Evolutionary conservation across 768 basidiomycete species (phyloP).

Genomic region (Amanita molliuscula): DNA sequence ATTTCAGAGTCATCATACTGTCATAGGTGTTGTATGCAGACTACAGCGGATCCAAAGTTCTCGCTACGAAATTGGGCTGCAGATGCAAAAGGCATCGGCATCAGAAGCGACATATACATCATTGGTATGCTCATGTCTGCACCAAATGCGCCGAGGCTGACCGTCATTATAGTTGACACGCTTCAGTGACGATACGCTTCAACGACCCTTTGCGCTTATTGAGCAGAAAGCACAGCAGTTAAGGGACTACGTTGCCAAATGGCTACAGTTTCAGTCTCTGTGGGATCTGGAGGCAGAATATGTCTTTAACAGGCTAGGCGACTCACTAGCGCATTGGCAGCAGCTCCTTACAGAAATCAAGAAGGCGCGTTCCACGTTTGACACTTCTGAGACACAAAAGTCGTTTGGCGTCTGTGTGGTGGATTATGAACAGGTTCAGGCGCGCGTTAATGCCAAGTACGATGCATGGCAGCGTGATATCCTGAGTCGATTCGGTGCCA

Average conservation of each 20-base stretch:
- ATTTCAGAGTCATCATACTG: background rate
- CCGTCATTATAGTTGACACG: constrained; percentile 46
- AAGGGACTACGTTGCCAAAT: constrained; percentile 88
- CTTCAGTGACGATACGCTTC: constrained; percentile 64
- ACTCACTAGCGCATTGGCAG: constrained; percentile 90
- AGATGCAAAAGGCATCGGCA: constrained; percentile 61
- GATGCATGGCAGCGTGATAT: constrained; percentile 98
- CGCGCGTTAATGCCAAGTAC: constrained; percentile 96
- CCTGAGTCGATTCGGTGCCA: constrained; percentile 81
- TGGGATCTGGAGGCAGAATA: constrained; percentile 98
- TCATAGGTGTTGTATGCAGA: constrained; percentile 74
- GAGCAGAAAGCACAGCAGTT: constrained; percentile 84
- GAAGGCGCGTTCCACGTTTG: constrained; percentile 91
- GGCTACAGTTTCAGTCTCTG: constrained; percentile 97
- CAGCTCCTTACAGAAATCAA: constrained; percentile 95
- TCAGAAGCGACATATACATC: constrained; percentile 77
- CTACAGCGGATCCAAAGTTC: constrained; percentile 87
- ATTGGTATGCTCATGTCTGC: constrained; percentile 40
- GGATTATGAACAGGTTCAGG: constrained; percentile 97
- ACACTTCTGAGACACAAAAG: constrained; percentile 89
- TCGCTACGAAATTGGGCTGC: constrained; percentile 92
- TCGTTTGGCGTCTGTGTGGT: constrained; percentile 90
- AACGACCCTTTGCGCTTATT: constrained; percentile 76
- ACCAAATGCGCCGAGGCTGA: constrained; percentile 8
- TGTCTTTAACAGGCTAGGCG: constrained; percentile 91